Conservation (phyloP, 805 yeast species). For the Metschnikowia reukaufii region DNA sequence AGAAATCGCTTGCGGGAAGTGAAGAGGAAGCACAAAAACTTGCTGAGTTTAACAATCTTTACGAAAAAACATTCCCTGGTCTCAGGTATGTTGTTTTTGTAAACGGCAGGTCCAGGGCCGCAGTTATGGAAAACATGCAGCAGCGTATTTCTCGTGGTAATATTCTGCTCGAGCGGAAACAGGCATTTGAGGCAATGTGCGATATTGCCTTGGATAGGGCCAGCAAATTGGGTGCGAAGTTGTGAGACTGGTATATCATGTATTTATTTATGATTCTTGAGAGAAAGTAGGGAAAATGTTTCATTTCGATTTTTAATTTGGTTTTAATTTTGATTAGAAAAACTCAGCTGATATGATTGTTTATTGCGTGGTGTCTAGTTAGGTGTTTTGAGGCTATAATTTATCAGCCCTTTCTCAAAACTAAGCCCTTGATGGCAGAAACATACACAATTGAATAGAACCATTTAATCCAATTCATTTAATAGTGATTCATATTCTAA, state of each 20-base stretch:
- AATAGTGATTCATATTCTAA: too few species aligned
- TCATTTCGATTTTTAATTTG: too few species aligned
- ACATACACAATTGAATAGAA: background rate
- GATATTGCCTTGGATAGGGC: conserved; percentile 85
- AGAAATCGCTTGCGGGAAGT: conserved; percentile 55
- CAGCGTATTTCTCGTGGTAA: conserved; percentile 52
- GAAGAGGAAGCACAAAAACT: conserved; percentile 53
- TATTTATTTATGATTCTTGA: too few species aligned
- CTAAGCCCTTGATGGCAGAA: too few species aligned
- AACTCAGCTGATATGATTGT: too few species aligned
- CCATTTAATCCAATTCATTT: too few species aligned
- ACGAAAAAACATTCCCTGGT: conserved; percentile 65
- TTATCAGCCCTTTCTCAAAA: too few species aligned
- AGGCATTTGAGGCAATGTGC: conserved; percentile 86
- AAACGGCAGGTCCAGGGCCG: conserved; percentile 71
- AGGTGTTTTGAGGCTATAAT: too few species aligned
- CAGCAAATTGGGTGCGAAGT: conserved; percentile 45
- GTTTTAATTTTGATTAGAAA: background rate
- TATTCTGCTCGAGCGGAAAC: conserved; percentile 52
- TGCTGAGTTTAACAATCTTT: conserved; percentile 52
- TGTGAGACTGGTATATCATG: conserved; percentile 21
- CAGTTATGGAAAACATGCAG: conserved; percentile 52
- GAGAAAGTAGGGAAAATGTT: too few species aligned
- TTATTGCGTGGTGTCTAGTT: too few species aligned
- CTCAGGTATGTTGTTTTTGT: conserved; percentile 86